A percentile compares a stretch with the other conserved stretches of the same genome.
Conservation (phyloP, 2,329 filamentous ascomycete genomes). For the Graphiopsis chlorocephala region DNA sequence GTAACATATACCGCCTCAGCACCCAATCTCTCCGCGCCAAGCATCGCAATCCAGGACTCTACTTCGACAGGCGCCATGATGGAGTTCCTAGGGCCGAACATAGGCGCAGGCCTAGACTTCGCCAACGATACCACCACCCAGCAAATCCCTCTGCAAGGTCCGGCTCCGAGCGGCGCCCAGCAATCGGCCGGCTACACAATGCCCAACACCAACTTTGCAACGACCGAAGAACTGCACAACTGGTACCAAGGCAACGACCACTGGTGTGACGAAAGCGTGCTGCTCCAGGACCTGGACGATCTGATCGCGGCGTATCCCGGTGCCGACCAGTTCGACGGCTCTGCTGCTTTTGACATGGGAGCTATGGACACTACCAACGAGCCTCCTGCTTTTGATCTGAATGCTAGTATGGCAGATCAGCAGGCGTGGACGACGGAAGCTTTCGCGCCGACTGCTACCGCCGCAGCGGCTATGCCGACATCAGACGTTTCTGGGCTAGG, state of each 20-base stretch:
- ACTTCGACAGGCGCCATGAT: slow-evolving; percentile 31
- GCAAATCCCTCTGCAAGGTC: slow-evolving; percentile 14
- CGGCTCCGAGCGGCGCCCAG: background rate
- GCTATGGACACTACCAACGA: background rate
- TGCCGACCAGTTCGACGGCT: background rate
- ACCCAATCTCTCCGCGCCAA: slow-evolving; percentile 13
- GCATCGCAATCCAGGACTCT: slow-evolving; percentile 17
- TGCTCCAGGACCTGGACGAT: slow-evolving; percentile 25
- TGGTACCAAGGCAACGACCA: slow-evolving; percentile 15
- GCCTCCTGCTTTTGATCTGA: background rate
- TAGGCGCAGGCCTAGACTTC: slow-evolving; percentile 27
- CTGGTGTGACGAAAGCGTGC: slow-evolving; percentile 14
- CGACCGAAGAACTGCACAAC: background rate
- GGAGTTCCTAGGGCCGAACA: slow-evolving; percentile 28
- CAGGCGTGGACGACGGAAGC: background rate
- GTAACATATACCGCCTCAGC: slow-evolving; percentile 19
- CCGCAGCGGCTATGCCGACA: background rate
- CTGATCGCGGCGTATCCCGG: slow-evolving; percentile 23
- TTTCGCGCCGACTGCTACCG: background rate
- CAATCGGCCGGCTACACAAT: background rate
- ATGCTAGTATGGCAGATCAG: background rate
- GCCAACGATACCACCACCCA: slow-evolving; percentile 24
- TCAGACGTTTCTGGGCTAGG: background rate
- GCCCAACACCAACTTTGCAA: background rate
- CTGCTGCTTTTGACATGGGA: background rate